Conservation (phyloP, 164 flowering plant genomes). For the Euptelea pleiosperma region DNA sequence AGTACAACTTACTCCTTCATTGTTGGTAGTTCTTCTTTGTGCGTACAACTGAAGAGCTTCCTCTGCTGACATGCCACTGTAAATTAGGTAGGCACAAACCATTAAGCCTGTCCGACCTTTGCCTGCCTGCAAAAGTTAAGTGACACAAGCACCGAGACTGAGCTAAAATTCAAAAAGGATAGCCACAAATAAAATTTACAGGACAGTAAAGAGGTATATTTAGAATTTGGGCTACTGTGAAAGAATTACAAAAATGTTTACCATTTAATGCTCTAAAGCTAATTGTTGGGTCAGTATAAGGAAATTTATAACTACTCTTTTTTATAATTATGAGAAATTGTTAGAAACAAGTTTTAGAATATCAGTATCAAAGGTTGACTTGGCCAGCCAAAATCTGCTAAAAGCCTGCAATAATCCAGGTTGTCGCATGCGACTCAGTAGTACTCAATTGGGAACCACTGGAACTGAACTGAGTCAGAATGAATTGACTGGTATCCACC, state of each 20-base stretch:
- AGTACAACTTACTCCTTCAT: constrained; percentile 63
- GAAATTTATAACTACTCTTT: no score
- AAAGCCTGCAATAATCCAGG: no score
- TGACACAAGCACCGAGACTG: constrained; percentile 4
- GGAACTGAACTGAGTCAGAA: no score
- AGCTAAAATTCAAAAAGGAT: background rate
- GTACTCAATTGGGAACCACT: no score
- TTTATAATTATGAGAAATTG: no score
- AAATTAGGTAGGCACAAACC: constrained; percentile 76
- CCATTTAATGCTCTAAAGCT: background rate
- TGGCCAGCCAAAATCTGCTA: no score
- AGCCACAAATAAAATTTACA: background rate
- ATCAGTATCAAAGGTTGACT: no score
- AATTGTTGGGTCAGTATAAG: background rate
- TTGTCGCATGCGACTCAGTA: no score
- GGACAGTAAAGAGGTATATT: background rate
- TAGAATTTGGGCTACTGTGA: background rate
- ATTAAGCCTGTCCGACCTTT: constrained; percentile 90
- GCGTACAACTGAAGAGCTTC: constrained; percentile 78
- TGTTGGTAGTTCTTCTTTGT: constrained; percentile 62
- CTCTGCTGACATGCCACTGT: constrained; percentile 67
- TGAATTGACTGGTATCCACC: no score
- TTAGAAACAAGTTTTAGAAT: no score
- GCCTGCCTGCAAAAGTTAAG: constrained; percentile 65
- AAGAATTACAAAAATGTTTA: background rate